Conservation (phyloP, 495 filamentous ascomycete genomes). For the Aspergillus sclerotiicarbonarius region DNA sequence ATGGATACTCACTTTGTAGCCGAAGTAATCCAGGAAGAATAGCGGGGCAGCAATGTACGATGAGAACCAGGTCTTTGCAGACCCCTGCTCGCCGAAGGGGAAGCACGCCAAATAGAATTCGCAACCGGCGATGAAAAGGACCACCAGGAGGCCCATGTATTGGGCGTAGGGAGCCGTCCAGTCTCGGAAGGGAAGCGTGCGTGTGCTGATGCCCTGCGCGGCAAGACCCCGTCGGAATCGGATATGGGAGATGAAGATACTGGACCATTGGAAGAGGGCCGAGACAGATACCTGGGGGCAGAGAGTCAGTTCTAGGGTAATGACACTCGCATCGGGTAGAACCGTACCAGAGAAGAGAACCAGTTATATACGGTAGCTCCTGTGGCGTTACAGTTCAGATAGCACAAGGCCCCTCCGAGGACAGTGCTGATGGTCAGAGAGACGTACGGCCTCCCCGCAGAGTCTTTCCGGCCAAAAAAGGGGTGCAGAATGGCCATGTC, state of each 20-base stretch:
- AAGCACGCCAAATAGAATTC: conserved; percentile 53
- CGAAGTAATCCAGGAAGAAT: conserved; percentile 29
- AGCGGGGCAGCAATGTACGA: conserved; percentile 30
- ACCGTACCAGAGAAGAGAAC: conserved; percentile 27
- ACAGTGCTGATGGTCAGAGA: conserved; percentile 21
- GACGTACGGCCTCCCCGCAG: conserved; percentile 24
- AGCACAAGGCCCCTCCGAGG: conserved; percentile 26
- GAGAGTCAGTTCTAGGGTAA: background rate
- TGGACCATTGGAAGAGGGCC: conserved; percentile 44
- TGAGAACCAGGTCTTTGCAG: conserved; percentile 29
- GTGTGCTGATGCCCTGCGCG: conserved; percentile 50
- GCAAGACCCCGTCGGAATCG: conserved; percentile 56
- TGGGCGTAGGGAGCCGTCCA: conserved; percentile 58
- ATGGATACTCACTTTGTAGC: conserved; percentile 21
- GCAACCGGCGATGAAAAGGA: conserved; percentile 59
- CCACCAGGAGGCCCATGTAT: conserved; percentile 56
- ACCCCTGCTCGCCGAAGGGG: conserved; percentile 29
- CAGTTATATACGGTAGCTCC: conserved; percentile 27
- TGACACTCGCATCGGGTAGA: background rate
- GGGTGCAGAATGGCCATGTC: conserved; percentile 27
- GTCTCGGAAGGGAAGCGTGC: conserved; percentile 55
- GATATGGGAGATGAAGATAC: conserved; percentile 62
- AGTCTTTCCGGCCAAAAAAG: conserved; percentile 28
- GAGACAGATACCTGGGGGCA: conserved; percentile 24
- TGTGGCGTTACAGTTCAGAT: conserved; percentile 26